Base-by-base conservation (phyloP, 2,329 filamentous ascomycete species). In the Tricladium varicosporioides region DNA sequence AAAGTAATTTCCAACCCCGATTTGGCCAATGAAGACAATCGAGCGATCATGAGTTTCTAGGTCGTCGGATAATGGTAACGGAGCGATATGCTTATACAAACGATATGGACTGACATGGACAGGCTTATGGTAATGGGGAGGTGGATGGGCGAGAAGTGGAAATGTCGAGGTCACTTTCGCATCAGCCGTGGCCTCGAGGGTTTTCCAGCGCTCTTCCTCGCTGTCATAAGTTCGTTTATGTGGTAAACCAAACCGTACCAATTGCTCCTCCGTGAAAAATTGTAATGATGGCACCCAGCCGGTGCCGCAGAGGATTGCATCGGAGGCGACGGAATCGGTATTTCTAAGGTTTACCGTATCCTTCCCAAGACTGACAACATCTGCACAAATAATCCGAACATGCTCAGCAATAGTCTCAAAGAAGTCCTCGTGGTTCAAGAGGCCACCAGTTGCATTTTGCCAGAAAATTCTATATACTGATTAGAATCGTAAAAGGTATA, bases 11-110 rank as follows among this genome's bases (percentile, higher is more conserved):
- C 43, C 57, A n/a, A 49, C 53, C 5, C 32, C 31, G 22, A 60
- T 52, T 2, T 48, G 51, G 13, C 49, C 40, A 19, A 55, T 51
- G 33, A 60, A 60, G 1, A 33, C 27, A 7, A 60, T 55, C 7
- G 55, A 58, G 5, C 22, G 7, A 42, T 55, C 56, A n/a, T 19
- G 19, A 32, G 56, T 15, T 16, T 27, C 22, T 27, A 27, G 22
- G 4, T 27, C 22, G 22, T 27, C 7, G 22, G 22, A 27, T 5
- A 14, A 5, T 5, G 40, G 40, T 32, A 48, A 7, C 1, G 58
- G 56, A 19, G 31, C 56, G 18, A 58, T 58, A 9, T 33, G 44
- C 31, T 53, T 60, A 48, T 58, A 60, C 18, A 60, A 15, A 10
- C 48, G 45, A 50, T 59, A 56, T n/a, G 50, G 48, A n/a, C 53